Conservation (phyloP, 805 yeast genomes). For the Pachysolen tannophilus region DNA sequence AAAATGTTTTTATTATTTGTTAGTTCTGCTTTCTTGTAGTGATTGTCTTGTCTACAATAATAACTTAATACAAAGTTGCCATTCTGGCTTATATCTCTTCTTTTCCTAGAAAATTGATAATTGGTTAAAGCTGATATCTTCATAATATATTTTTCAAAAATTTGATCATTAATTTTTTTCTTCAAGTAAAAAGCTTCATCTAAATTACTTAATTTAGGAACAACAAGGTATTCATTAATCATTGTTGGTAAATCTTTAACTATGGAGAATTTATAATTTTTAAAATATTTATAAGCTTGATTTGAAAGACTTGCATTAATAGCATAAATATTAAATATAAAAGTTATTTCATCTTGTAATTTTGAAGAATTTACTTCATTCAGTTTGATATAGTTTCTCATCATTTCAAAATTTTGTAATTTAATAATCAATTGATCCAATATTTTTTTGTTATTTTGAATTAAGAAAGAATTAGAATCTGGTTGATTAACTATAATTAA, state of each 20-base stretch:
- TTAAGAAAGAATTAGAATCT: slow-evolving; percentile 5
- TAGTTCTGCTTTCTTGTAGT: slow-evolving; percentile 6
- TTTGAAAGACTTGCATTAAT: slow-evolving; percentile 4
- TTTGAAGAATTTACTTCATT: slow-evolving; percentile 1
- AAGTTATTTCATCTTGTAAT: slow-evolving; percentile 8
- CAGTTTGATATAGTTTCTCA: background rate
- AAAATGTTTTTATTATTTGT: slow-evolving; percentile 7
- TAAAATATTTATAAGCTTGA: slow-evolving; percentile 4
- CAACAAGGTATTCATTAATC: background rate
- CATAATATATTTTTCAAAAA: slow-evolving; percentile 2
- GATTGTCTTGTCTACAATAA: slow-evolving; percentile 9
- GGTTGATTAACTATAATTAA: slow-evolving; percentile 6
- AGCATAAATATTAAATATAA: slow-evolving; percentile 1
- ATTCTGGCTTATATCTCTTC: slow-evolving; percentile 9
- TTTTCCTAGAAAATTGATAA: slow-evolving; percentile 8
- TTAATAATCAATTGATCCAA: slow-evolving; percentile 3
- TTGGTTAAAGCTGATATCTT: slow-evolving; percentile 5
- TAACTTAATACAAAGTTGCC: slow-evolving; percentile 9
- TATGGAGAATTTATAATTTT: slow-evolving; percentile 4
- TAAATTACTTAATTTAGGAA: slow-evolving; percentile 5
- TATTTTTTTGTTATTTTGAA: slow-evolving; percentile 6
- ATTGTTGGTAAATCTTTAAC: slow-evolving; percentile 3
- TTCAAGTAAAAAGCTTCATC: slow-evolving; percentile 6
- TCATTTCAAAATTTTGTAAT: background rate
- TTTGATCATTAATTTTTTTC: slow-evolving; percentile 5